Evolutionary conservation across 2,329 filamentous ascomycete genomes (phyloP).

Genomic region (Sporothrix schenckii): DNA sequence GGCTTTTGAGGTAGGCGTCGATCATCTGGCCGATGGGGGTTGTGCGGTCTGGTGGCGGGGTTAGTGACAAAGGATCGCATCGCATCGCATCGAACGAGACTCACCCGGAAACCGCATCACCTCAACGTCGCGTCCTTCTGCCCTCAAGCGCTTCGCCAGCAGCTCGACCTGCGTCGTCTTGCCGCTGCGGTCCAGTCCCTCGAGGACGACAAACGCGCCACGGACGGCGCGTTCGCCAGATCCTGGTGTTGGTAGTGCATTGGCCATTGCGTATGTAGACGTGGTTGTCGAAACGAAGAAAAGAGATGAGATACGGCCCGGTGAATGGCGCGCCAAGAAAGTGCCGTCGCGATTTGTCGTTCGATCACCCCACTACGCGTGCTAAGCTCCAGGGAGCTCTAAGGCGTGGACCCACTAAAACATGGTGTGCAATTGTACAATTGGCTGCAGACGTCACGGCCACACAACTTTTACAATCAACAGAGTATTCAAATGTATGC

Average conservation of each 20-base stretch:
- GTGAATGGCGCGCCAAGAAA: neutral
- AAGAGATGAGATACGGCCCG: no score
- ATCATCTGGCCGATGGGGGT: conserved; percentile 89
- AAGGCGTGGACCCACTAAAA: conserved; percentile 7
- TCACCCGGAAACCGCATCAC: conserved; percentile 62
- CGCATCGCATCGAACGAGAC: neutral
- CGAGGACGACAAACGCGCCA: conserved; percentile 79
- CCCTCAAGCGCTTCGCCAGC: conserved; percentile 60
- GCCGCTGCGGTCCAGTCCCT: conserved; percentile 86
- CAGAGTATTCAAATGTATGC: no score
- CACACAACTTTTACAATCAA: no score
- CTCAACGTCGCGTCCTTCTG: conserved; percentile 54
- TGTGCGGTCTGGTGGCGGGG: conserved; percentile 63
- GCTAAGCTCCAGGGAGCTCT: conserved; percentile 2
- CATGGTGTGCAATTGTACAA: neutral
- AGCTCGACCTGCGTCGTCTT: conserved; percentile 87
- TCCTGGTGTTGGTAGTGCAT: neutral
- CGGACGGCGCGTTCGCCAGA: conserved; percentile 44
- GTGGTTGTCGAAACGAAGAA: neutral
- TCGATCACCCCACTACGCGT: neutral
- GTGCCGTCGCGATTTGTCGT: neutral
- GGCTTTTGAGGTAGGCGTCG: conserved; percentile 74
- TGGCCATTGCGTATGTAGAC: neutral
- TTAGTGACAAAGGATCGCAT: neutral
- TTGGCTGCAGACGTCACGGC: neutral